phyloP scores from a whole-genome alignment of 768 basidiomycete genomes.

The Steccherinum ochraceum region DNA sequence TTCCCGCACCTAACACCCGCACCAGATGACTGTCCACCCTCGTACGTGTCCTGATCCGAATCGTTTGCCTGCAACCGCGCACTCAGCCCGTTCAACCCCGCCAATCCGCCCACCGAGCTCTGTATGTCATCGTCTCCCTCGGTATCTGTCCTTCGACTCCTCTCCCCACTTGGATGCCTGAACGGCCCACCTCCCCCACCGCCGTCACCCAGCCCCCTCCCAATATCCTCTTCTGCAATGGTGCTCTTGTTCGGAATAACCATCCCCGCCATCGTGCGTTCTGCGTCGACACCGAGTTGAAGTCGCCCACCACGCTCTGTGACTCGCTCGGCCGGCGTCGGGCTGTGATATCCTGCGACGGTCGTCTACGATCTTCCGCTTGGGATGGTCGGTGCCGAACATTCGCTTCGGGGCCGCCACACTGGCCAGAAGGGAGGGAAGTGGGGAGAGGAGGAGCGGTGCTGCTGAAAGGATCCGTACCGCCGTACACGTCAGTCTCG shows the following conservation, averaged over 20 bases:
- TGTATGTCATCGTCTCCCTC: constrained; percentile 21
- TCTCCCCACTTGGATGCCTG: constrained; percentile 30
- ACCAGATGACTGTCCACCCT: constrained; percentile 27
- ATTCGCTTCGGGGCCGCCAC: too few species aligned
- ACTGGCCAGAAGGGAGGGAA: too few species aligned
- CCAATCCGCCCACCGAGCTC: constrained; percentile 33
- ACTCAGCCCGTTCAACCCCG: constrained; percentile 59
- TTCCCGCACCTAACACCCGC: constrained; percentile 42
- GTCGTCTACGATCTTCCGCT: constrained; percentile 31
- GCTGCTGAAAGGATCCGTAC: constrained; percentile 5
- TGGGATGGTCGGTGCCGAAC: constrained; percentile 53
- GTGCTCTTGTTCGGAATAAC: constrained; percentile 96
- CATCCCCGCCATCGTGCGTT: constrained; percentile 78
- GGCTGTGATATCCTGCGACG: constrained; percentile 31
- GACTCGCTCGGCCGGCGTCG: constrained; percentile 53
- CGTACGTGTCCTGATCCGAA: constrained; percentile 38
- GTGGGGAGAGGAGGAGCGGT: constrained; percentile 6
- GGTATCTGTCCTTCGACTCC: constrained; percentile 17
- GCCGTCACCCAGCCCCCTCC: constrained; percentile 54
- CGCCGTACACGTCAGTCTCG: constrained; percentile 43
- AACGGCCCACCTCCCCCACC: constrained; percentile 29
- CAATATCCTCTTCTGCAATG: constrained; percentile 92
- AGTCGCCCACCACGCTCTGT: constrained; percentile 43
- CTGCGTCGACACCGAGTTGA: constrained; percentile 61
- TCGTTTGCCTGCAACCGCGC: constrained; percentile 54